These are phyloP conservation scores for Scheffersomyces insectosa DNA, from an alignment of 1,139 yeast species.

Conservation along the genomic window DNA sequence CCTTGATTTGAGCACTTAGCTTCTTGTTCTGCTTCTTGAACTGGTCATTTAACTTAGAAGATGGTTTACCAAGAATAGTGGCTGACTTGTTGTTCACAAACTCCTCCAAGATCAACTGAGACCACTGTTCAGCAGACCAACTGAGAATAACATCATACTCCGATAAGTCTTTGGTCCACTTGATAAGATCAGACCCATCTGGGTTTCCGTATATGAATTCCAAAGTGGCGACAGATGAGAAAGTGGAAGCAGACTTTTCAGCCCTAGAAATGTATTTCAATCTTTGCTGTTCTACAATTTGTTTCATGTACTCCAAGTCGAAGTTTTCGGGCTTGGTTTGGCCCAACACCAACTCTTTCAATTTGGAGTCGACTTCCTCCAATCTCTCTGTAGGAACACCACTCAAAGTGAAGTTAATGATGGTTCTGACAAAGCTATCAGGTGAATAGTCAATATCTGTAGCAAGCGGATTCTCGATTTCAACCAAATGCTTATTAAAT, in stretches of 20 bases:
- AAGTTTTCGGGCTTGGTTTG: slow-evolving; percentile 52
- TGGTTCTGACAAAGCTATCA: slow-evolving; percentile 65
- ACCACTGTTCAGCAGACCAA: slow-evolving; percentile 77
- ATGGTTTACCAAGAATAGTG: slow-evolving; percentile 75
- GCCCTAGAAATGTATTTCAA: slow-evolving; percentile 62
- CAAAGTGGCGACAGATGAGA: slow-evolving; percentile 68
- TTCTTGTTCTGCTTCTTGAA: slow-evolving; percentile 54
- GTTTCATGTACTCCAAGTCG: slow-evolving; percentile 65
- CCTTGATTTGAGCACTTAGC: slow-evolving; percentile 49
- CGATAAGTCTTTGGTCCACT: slow-evolving; percentile 53
- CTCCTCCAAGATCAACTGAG: slow-evolving; percentile 48
- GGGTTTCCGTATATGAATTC: slow-evolving; percentile 79
- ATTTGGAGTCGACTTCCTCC: slow-evolving; percentile 49
- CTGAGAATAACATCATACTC: slow-evolving; percentile 59
- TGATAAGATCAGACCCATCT: slow-evolving; percentile 57
- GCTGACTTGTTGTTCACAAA: slow-evolving; percentile 70
- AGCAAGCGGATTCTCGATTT: slow-evolving; percentile 80
- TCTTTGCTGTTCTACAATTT: slow-evolving; percentile 64
- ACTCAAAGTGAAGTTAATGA: slow-evolving; percentile 56
- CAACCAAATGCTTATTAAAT: slow-evolving; percentile 69
- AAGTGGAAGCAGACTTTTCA: slow-evolving; percentile 63
- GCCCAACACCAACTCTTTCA: slow-evolving; percentile 50
- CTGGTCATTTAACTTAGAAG: slow-evolving; percentile 56
- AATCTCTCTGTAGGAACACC: slow-evolving; percentile 79
- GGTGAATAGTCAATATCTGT: slow-evolving; percentile 69